Evolutionary conservation across 805 yeast species (phyloP).

Genomic region (Hanseniaspora valbyensis): DNA sequence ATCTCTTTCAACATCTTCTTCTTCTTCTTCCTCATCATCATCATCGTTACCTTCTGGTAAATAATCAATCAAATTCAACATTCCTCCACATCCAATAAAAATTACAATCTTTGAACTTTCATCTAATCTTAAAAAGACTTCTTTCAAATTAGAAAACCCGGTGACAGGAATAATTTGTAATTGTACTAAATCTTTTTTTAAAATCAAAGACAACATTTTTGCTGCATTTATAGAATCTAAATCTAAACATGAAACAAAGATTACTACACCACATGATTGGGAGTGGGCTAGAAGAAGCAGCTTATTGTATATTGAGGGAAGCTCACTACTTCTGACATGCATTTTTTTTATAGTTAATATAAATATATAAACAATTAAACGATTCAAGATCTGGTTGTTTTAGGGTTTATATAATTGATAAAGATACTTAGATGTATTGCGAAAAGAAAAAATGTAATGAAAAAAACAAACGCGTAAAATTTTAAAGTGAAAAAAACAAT

Average conservation of each 20-base stretch:
- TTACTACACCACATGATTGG: conserved; percentile 60
- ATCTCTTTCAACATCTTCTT: conserved; percentile 24
- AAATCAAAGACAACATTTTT: conserved; percentile 54
- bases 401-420: no score
- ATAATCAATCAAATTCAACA: conserved; percentile 62
- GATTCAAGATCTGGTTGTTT: background rate
- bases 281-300: conserved; percentile 4
- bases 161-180: conserved; percentile 85
- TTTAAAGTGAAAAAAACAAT: no score
- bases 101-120: conserved; percentile 64
- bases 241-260: conserved; percentile 81
- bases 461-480: no score
- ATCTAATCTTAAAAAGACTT: conserved; percentile 55
- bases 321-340: conserved; percentile 11
- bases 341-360: background rate
- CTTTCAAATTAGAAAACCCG: conserved; percentile 71
- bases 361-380: background rate
- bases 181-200: conserved; percentile 74
- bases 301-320: conserved; percentile 9
- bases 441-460: no score
- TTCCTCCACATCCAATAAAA: conserved; percentile 86
- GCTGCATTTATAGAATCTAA: conserved; percentile 89
- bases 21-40: conserved; percentile 35
- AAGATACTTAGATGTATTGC: no score
- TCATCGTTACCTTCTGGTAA: conserved; percentile 55